Evolutionary conservation across 768 basidiomycete genomes (phyloP).

Genomic region (Naganishia onofrii): DNA sequence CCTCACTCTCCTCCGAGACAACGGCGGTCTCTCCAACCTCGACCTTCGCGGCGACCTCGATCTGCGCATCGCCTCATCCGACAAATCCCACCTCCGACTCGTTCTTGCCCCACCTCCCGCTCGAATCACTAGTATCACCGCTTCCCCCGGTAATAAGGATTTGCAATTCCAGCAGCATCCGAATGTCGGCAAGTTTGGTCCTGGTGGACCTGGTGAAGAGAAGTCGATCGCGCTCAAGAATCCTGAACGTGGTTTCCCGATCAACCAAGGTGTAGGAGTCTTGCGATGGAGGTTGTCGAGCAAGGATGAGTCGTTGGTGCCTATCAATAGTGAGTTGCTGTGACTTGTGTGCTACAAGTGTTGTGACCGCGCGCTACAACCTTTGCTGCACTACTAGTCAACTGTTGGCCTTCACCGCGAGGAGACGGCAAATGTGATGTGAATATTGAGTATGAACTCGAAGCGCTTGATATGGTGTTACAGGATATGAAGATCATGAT

Average conservation of each 20-base stretch:
- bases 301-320: constrained; percentile 86
- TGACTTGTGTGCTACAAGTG: neutral
- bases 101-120: constrained; percentile 63
- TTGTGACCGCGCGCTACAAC: neutral
- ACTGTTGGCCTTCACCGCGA: constrained; percentile 91
- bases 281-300: constrained; percentile 89
- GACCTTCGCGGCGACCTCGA: constrained; percentile 95
- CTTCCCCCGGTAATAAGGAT: constrained; percentile 61
- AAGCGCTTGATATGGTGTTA: constrained; percentile 73
- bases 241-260: constrained; percentile 74
- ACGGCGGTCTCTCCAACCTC: constrained; percentile 79
- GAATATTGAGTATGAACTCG: constrained; percentile 95
- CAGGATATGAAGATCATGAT: constrained; percentile 86
- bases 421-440: constrained; percentile 91
- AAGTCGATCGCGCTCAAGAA: constrained; percentile 81
- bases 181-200: constrained; percentile 77
- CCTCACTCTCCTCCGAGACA: constrained; percentile 74
- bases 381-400: constrained; percentile 60
- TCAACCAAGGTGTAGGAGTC: constrained; percentile 76
- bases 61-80: constrained; percentile 63
- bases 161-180: constrained; percentile 97
- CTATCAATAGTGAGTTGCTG: constrained; percentile 74
- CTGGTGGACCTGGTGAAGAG: constrained; percentile 59
- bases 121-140: constrained; percentile 64
- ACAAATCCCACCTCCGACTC: constrained; percentile 6